A percentile compares a stretch with the other conserved stretches of the same genome.
Conservation (phyloP, 2,329 filamentous ascomycete genomes). For the Leptographium flavum region DNA sequence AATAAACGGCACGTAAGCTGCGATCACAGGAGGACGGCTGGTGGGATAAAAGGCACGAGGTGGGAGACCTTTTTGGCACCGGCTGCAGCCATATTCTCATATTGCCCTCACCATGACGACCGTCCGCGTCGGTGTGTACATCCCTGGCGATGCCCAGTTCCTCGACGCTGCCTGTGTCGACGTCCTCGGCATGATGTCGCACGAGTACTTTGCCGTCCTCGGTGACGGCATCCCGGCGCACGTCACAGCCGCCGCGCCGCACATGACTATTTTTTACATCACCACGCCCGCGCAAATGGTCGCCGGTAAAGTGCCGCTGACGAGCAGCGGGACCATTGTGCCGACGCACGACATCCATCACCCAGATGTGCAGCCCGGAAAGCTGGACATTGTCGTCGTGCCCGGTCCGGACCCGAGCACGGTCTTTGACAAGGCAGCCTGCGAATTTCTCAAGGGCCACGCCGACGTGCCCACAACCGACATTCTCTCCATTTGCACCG, state of each 20-base stretch:
- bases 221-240: slow-evolving; percentile 19
- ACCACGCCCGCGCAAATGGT: slow-evolving; percentile 11
- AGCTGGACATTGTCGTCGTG: slow-evolving; percentile 34
- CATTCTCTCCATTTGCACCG: slow-evolving; percentile 37
- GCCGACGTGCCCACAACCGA: slow-evolving; percentile 24
- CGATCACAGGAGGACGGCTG: too few relatives aligned
- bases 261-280: slow-evolving; percentile 31
- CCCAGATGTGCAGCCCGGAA: slow-evolving; percentile 31
- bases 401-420: slow-evolving; percentile 31
- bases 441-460: slow-evolving; percentile 30
- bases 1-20: too few relatives aligned
- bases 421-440: slow-evolving; percentile 18
- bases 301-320: slow-evolving; percentile 23
- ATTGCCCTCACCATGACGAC: neutral
- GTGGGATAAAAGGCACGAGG: too few relatives aligned
- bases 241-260: slow-evolving; percentile 26
- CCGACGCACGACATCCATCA: slow-evolving; percentile 30
- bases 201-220: slow-evolving; percentile 26
- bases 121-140: slow-evolving; percentile 35
- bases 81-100: too few relatives aligned
- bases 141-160: slow-evolving; percentile 30
- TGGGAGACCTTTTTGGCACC: too few relatives aligned
- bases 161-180: slow-evolving; percentile 37
- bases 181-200: slow-evolving; percentile 30
- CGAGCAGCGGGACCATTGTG: slow-evolving; percentile 22